Percentiles rank a stretch among this genome's conserved stretches.
phyloP scores from a whole-genome alignment of 306 rosid genomes.

The Astragalus glycyphyllos region DNA sequence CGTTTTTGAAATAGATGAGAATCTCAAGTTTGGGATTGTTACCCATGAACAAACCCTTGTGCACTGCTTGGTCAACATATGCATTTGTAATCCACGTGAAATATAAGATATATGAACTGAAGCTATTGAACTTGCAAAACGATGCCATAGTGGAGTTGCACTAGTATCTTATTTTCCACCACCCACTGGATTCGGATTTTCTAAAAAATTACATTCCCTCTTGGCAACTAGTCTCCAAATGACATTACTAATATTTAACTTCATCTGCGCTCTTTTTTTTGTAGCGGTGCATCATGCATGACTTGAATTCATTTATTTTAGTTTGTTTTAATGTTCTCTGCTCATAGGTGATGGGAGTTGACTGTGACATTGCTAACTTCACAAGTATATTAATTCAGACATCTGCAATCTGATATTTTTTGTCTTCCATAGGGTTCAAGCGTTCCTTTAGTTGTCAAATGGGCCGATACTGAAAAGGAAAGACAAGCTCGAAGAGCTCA shows the following conservation, averaged over 20 bases:
- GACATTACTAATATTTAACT: slow-evolving; percentile 21
- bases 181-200: slow-evolving; percentile 25
- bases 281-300: slow-evolving; percentile 1
- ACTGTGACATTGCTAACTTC: slow-evolving; percentile 17
- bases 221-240: slow-evolving; percentile 16
- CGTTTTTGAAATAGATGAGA: slow-evolving; percentile 42
- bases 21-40: slow-evolving; percentile 36
- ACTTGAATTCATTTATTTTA: slow-evolving; percentile 25
- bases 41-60: slow-evolving; percentile 8
- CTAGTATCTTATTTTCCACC: slow-evolving; percentile 18
- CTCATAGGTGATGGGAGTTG: slow-evolving; percentile 20
- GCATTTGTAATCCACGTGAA: not conserved
- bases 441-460: slow-evolving; percentile 98
- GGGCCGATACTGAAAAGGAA: slow-evolving; percentile 99
- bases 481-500: slow-evolving; percentile 97
- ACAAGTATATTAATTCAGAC: slow-evolving; percentile 26
- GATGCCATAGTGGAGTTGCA: slow-evolving; percentile 12
- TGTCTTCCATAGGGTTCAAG: slow-evolving; percentile 74
- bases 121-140: slow-evolving; percentile 18
- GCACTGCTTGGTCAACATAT: slow-evolving; percentile 2
- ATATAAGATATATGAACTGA: slow-evolving; percentile 10
- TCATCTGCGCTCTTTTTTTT: slow-evolving; percentile 9
- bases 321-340: slow-evolving; percentile 30
- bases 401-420: slow-evolving; percentile 42
- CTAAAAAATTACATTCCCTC: slow-evolving; percentile 22